phyloP scores from a whole-genome alignment of 306 rosid species.

The peach (Prunus persica) region DNA sequence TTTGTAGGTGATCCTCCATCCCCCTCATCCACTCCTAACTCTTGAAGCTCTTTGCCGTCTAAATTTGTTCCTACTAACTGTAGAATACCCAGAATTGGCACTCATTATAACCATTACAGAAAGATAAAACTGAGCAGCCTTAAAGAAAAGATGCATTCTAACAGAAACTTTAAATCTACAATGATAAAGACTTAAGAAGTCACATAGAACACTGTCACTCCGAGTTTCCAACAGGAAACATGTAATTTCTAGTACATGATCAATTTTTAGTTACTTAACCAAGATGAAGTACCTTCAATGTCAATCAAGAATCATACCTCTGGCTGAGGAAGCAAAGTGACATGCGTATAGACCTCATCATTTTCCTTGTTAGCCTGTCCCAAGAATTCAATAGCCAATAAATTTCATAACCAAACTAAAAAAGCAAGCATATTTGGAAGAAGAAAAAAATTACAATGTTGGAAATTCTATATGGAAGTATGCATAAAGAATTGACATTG shows the following conservation, averaged over 20 bases:
- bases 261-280: background rate
- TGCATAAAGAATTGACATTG: constrained; percentile 4
- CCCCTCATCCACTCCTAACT: constrained; percentile 58
- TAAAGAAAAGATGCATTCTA: constrained; percentile 13
- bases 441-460: background rate
- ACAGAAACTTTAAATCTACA: constrained; percentile 20
- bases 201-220: background rate
- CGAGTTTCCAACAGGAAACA: constrained; percentile 9
- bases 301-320: constrained; percentile 53
- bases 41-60: constrained; percentile 63
- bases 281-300: background rate
- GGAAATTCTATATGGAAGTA: constrained; percentile 18
- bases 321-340: constrained; percentile 73
- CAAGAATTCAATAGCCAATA: constrained; percentile 9
- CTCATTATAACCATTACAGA: constrained; percentile 12
- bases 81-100: constrained; percentile 19
- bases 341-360: constrained; percentile 93
- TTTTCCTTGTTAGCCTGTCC: constrained; percentile 91
- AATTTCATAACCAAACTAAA: constrained; percentile 12
- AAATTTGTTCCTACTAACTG: constrained; percentile 59
- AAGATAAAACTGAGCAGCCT: constrained; percentile 7
- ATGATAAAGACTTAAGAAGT: constrained; percentile 15
- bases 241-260: background rate
- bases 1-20: constrained; percentile 71
- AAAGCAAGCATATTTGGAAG: constrained; percentile 4